These are phyloP conservation scores for Melaleuca alternifolia DNA, from an alignment of 345 rosid species.

Conservation along the genomic window DNA sequence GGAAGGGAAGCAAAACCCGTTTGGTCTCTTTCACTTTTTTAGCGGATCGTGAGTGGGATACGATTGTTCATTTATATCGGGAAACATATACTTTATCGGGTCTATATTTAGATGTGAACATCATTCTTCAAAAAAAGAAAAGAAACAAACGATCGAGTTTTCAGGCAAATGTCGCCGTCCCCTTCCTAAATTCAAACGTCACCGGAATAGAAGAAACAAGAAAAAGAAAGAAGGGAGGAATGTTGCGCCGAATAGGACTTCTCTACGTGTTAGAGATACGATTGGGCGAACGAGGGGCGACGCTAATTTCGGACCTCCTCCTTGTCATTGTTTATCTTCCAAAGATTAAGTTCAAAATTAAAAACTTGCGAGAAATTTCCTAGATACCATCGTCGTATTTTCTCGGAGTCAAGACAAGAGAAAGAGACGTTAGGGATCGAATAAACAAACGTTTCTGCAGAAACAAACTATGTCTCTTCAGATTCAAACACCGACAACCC, in stretches of 20 bases:
- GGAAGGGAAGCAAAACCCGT: rapidly evolving
- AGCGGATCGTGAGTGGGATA: neutral
- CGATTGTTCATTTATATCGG: neutral
- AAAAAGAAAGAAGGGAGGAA: neutral
- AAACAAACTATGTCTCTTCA: neutral
- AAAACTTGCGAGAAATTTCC: neutral
- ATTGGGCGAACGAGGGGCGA: neutral
- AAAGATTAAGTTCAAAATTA: no score
- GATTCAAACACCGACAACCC: constrained; percentile 7
- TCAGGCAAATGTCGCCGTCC: neutral
- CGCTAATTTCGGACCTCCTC: neutral
- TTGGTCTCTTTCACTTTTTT: neutral
- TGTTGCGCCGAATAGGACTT: neutral
- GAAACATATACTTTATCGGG: neutral
- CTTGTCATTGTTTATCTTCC: neutral
- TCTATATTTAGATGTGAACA: neutral
- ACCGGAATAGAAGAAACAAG: neutral
- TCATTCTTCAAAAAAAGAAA: neutral
- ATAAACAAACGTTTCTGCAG: neutral
- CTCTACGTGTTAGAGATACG: neutral
- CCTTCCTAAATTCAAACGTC: neutral
- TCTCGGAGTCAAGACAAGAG: constrained; percentile 9
- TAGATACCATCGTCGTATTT: neutral
- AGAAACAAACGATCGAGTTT: neutral
- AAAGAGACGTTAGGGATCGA: constrained; percentile 4